Evolutionary conservation across 441 rosid genomes (phyloP).

Genomic region (Hura crepitans): DNA sequence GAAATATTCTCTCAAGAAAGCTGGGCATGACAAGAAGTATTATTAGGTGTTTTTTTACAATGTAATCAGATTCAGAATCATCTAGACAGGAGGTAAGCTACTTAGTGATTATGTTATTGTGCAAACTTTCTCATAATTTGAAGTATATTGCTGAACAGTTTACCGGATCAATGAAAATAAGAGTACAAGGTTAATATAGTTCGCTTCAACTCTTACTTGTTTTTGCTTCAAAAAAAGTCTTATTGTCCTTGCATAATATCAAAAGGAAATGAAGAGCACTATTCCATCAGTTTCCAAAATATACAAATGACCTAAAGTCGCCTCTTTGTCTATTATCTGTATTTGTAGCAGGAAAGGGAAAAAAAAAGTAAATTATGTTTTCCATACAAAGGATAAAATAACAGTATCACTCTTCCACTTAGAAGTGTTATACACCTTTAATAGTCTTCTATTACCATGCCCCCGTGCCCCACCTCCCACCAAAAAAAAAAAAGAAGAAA

Average conservation of each 20-base stretch:
- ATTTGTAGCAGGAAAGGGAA: not conserved
- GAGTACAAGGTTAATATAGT: too few species aligned
- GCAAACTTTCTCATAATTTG: too few species aligned
- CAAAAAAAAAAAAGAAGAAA: too few species aligned
- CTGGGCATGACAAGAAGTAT: not conserved
- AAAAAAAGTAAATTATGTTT: not conserved
- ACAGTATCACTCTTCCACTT: not conserved
- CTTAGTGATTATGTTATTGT: too few species aligned
- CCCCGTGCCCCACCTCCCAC: too few species aligned
- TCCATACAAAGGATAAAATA: not conserved
- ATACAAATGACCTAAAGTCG: not conserved
- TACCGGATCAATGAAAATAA: too few species aligned
- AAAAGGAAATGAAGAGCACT: not conserved
- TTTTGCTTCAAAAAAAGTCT: too few species aligned
- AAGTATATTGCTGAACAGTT: too few species aligned
- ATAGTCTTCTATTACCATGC: too few species aligned
- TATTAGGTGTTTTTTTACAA: not conserved
- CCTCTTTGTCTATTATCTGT: not conserved
- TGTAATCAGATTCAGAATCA: not conserved
- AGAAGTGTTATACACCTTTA: too few species aligned
- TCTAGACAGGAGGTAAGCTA: not conserved
- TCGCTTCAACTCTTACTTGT: too few species aligned
- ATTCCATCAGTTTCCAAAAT: not conserved
- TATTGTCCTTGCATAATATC: not conserved
- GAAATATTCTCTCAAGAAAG: not conserved